These are phyloP conservation scores for Stylosanthes scabra DNA, from an alignment of 331 rosid species.

Conservation along the genomic window DNA sequence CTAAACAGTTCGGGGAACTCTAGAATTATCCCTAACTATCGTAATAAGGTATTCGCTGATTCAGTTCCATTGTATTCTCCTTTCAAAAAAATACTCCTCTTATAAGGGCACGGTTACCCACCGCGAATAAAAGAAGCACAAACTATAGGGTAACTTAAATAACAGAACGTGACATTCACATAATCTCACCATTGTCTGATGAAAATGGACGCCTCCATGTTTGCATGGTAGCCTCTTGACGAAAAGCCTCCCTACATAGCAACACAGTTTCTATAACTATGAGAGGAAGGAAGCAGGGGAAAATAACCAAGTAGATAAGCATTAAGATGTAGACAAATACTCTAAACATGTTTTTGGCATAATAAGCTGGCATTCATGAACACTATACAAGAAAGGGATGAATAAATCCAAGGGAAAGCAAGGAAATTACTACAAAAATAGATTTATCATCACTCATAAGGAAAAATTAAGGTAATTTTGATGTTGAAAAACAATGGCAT, in stretches of 20 bases:
- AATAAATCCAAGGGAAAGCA: not conserved
- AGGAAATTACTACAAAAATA: not conserved
- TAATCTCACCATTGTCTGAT: constrained; percentile 71
- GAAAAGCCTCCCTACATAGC: constrained; percentile 53
- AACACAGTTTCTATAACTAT: constrained; percentile 18
- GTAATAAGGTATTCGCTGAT: no score
- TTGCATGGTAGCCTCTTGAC: constrained; percentile 49
- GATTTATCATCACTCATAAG: not conserved
- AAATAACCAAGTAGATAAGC: not conserved
- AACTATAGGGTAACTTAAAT: constrained; percentile 11
- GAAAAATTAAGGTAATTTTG: constrained; percentile 4
- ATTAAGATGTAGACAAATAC: not conserved
- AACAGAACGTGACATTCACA: constrained; percentile 26
- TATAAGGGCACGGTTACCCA: constrained; percentile 10
- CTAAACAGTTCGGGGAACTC: no score
- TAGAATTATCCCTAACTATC: no score
- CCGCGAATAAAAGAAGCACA: constrained; percentile 25
- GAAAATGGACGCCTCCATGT: constrained; percentile 70
- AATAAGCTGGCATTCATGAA: not conserved
- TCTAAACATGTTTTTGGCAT: not conserved
- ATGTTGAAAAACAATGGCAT: constrained; percentile 16
- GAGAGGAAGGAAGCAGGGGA: not conserved
- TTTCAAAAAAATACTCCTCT: constrained; percentile 11
- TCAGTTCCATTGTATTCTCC: not conserved
- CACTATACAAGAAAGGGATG: not conserved